These are phyloP conservation scores for Acidomyces sp. DNA, from an alignment of 495 filamentous ascomycete genomes.

Conservation along the genomic window DNA sequence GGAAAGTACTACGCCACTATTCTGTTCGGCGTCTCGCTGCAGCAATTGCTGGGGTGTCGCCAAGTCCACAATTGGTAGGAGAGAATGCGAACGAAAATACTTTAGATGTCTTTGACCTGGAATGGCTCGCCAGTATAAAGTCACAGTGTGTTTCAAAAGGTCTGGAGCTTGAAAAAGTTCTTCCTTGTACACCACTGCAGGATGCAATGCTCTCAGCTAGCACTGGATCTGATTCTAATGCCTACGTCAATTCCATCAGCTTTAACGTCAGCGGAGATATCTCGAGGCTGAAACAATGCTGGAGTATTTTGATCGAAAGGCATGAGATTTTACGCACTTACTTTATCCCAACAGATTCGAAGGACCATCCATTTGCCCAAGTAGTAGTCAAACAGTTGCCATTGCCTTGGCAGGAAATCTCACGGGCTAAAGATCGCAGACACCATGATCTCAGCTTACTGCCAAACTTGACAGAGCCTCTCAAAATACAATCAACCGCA, in stretches of 20 bases:
- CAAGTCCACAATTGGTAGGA: no score
- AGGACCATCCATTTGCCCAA: constrained; percentile 43
- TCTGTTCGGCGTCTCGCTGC: constrained; percentile 43
- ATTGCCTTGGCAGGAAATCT: constrained; percentile 28
- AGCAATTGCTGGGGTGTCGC: constrained; percentile 17
- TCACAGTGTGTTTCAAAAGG: constrained; percentile 26
- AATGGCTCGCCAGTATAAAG: no score
- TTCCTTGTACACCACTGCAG: constrained; percentile 72
- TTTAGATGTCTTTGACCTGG: no score
- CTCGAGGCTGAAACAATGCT: constrained; percentile 30
- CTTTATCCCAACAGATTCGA: constrained; percentile 43
- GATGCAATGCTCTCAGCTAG: constrained; percentile 63
- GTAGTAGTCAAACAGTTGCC: constrained; percentile 35
- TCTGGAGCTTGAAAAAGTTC: constrained; percentile 36
- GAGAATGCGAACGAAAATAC: no score
- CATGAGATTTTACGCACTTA: constrained; percentile 53
- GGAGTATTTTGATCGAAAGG: constrained; percentile 38
- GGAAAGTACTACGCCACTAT: constrained; percentile 48
- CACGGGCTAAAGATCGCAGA: no score
- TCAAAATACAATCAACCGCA: no score
- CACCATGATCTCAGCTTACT: no score
- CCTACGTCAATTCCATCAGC: constrained; percentile 45
- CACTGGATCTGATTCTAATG: constrained; percentile 16
- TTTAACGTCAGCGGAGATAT: constrained; percentile 37
- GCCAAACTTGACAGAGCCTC: no score